Conservation (phyloP, 257 asterid genomes). For the Perilla frutescens region DNA sequence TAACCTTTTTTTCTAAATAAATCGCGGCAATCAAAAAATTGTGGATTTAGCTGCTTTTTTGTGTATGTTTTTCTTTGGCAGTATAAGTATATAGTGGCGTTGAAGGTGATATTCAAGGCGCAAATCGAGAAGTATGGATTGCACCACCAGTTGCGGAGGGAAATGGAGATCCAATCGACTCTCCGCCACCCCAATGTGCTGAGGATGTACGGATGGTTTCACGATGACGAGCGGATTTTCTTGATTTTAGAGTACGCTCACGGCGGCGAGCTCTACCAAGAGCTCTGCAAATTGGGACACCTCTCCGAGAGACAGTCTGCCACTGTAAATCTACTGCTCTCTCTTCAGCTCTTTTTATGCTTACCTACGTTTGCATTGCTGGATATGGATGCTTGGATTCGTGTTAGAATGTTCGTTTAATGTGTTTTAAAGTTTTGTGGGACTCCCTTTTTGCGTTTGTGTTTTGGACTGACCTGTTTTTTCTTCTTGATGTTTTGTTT, state of each 20-base stretch:
- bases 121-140: conserved; percentile 80
- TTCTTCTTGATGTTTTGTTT: conserved; percentile 22
- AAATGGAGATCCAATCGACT: conserved; percentile 85
- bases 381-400: conserved; percentile 2
- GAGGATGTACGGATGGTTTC: conserved; percentile 92
- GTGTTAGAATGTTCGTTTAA: not conserved
- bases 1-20: not conserved
- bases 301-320: conserved; percentile 85
- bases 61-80: conserved; percentile 23
- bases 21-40: not conserved
- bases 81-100: conserved; percentile 80
- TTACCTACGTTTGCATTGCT: not conserved
- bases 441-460: conserved; percentile 6
- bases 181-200: conserved; percentile 85
- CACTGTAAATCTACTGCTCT: conserved; percentile 46
- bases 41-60: not conserved
- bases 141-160: conserved; percentile 82
- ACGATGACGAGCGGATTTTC: conserved; percentile 73
- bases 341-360: not conserved
- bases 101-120: conserved; percentile 87
- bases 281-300: conserved; percentile 63
- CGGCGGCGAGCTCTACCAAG: conserved; percentile 83
- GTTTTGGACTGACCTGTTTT: conserved; percentile 3
- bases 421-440: not conserved
- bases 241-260: conserved; percentile 90